phyloP scores from a whole-genome alignment of 768 basidiomycete genomes.

The Boletellus ananas region DNA sequence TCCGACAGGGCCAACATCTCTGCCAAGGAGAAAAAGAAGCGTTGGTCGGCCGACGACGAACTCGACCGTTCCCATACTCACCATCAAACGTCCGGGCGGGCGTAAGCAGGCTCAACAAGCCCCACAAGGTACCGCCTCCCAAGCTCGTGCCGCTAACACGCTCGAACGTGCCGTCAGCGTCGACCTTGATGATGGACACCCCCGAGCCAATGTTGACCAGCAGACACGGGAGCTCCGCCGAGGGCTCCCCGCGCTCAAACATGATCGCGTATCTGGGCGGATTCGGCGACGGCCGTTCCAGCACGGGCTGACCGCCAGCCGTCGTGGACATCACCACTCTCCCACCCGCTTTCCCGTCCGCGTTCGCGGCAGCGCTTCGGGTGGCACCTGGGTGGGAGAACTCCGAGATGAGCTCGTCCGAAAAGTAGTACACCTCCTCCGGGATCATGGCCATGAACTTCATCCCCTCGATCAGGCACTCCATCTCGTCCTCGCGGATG shows the following conservation, averaged over 20 bases:
- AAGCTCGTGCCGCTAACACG: constrained; percentile 96
- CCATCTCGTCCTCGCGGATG: constrained; percentile 95
- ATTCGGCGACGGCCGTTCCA: constrained; percentile 86
- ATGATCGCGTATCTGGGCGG: constrained; percentile 87
- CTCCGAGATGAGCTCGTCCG: constrained; percentile 88
- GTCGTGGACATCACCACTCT: constrained; percentile 5
- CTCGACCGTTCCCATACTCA: constrained; percentile 40
- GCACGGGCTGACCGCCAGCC: constrained; percentile 17
- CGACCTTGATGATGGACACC: constrained; percentile 95
- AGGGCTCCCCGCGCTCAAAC: constrained; percentile 75
- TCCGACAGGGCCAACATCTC: constrained; percentile 97
- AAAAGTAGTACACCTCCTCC: constrained; percentile 97
- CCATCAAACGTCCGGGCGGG: constrained; percentile 95
- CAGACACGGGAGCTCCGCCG: constrained; percentile 89
- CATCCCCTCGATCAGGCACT: constrained; percentile 93
- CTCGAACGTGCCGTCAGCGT: constrained; percentile 93
- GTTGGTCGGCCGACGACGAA: neutral
- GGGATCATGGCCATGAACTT: constrained; percentile 96
- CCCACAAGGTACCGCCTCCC: constrained; percentile 98
- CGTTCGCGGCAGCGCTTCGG: constrained; percentile 3
- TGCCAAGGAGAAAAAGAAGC: constrained; percentile 33
- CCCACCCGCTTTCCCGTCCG: constrained; percentile 3
- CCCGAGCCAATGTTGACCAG: constrained; percentile 98
- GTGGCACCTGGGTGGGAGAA: constrained; percentile 37
- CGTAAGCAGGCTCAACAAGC: constrained; percentile 89